Percentiles rank a stretch among this genome's conserved stretches.
Conservation (phyloP, 192 early-diverging fungal genomes). For the Podila horticola region DNA sequence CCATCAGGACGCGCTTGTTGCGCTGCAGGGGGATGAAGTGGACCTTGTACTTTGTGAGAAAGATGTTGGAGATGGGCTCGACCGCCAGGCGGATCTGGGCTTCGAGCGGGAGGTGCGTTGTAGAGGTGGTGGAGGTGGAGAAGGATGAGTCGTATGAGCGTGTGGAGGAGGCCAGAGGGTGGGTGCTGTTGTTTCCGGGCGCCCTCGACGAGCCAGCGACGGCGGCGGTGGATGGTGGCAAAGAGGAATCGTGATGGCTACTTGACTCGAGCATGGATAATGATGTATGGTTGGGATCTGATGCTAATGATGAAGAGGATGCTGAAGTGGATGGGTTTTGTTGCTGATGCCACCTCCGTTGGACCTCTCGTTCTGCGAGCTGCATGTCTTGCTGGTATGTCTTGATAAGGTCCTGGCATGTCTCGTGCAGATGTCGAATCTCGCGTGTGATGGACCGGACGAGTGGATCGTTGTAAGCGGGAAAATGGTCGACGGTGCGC, state of each 20-base stretch:
- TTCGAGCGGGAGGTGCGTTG: constrained; percentile 2
- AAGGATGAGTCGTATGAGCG: not conserved
- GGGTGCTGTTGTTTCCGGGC: not conserved
- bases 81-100: constrained; percentile 20
- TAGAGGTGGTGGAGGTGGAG: constrained; percentile 4
- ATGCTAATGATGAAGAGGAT: constrained; percentile 2
- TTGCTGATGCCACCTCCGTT: constrained; percentile 20
- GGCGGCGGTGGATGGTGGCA: not conserved
- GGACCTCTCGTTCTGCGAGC: constrained; percentile 17
- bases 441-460: constrained; percentile 85
- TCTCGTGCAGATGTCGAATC: constrained; percentile 72
- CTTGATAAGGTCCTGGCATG: constrained; percentile 55
- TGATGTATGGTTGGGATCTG: constrained; percentile 31
- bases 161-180: not conserved
- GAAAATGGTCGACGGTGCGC: constrained; percentile 73
- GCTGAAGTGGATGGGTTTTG: not conserved
- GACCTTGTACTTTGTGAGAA: constrained; percentile 57
- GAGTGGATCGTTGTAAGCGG: constrained; percentile 83
- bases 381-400: constrained; percentile 25
- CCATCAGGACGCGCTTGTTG: constrained; percentile 90
- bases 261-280: constrained; percentile 15
- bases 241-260: not conserved
- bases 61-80: constrained; percentile 44
- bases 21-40: constrained; percentile 70
- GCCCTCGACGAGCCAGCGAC: not conserved